Evolutionary conservation across 768 basidiomycete genomes (phyloP).

Genomic region (Suillus tomentosus): DNA sequence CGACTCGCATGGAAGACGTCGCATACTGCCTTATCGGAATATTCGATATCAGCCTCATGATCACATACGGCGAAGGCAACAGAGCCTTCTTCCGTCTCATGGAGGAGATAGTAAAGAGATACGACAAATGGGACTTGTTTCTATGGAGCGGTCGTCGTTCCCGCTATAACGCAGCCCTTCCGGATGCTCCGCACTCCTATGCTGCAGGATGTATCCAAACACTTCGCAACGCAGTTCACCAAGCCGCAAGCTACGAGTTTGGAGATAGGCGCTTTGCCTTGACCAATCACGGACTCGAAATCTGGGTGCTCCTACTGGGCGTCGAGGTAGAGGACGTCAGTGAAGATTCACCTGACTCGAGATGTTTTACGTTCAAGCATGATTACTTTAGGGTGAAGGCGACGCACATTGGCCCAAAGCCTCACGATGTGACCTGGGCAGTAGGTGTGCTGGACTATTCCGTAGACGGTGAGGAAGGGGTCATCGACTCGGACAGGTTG

Average conservation of each 20-base stretch:
- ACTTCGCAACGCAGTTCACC: not conserved
- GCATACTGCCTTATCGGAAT: slow-evolving; percentile 23
- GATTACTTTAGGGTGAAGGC: not conserved
- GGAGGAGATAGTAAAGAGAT: slow-evolving; percentile 14
- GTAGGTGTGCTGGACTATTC: slow-evolving; percentile 13
- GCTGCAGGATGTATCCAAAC: not conserved
- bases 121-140: slow-evolving; percentile 15
- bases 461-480: not conserved
- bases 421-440: not conserved
- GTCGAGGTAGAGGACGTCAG: not conserved
- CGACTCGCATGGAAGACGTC: slow-evolving; percentile 21
- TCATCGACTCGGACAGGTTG: not conserved
- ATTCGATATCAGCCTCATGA: slow-evolving; percentile 17
- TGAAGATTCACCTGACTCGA: not conserved
- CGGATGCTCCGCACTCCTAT: slow-evolving; percentile 9
- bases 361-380: not conserved
- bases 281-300: slow-evolving; percentile 17
- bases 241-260: not conserved
- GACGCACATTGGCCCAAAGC: not conserved
- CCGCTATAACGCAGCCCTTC: slow-evolving; percentile 12
- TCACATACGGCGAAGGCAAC: slow-evolving; percentile 21
- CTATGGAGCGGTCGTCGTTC: slow-evolving; percentile 14
- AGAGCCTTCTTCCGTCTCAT: slow-evolving; percentile 21
- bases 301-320: slow-evolving; percentile 1
- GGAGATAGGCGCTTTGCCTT: slow-evolving; percentile 15